phyloP scores from a whole-genome alignment of 2,329 filamentous ascomycete species.

The Xylaria arbuscula region DNA sequence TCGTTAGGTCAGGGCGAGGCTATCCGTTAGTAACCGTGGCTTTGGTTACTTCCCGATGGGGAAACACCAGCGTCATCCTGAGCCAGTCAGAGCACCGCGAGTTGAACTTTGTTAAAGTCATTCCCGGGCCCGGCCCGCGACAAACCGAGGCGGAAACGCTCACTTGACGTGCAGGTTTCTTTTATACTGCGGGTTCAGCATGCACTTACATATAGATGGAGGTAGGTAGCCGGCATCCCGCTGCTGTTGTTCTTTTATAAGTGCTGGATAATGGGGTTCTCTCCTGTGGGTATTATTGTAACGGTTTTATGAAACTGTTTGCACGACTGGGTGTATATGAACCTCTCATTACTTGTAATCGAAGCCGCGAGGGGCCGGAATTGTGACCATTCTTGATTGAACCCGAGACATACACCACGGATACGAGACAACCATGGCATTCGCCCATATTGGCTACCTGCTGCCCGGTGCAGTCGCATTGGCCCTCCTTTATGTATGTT shows the following conservation, averaged over 20 bases:
- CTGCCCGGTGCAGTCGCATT: constrained; percentile 29
- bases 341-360: background rate
- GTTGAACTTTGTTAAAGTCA: constrained; percentile 13
- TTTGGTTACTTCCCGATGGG: constrained; percentile 10
- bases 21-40: constrained; percentile 33
- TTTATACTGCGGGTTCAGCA: constrained; percentile 7
- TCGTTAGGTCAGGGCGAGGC: constrained; percentile 4
- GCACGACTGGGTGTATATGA: constrained; percentile 4
- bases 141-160: constrained; percentile 32
- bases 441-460: constrained; percentile 28
- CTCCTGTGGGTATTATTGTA: constrained; percentile 3
- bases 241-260: background rate
- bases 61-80: constrained; percentile 15
- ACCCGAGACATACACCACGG: background rate
- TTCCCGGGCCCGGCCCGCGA: constrained; percentile 34
- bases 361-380: constrained; percentile 3
- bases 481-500: constrained; percentile 37
- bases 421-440: constrained; percentile 22
- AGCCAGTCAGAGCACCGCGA: background rate
- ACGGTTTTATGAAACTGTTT: background rate
- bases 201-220: constrained; percentile 9
- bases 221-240: background rate
- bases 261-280: background rate
- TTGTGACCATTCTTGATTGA: constrained; percentile 1
- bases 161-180: background rate